phyloP scores from a whole-genome alignment of 208 protist species.

The Leishmania major region DNA sequence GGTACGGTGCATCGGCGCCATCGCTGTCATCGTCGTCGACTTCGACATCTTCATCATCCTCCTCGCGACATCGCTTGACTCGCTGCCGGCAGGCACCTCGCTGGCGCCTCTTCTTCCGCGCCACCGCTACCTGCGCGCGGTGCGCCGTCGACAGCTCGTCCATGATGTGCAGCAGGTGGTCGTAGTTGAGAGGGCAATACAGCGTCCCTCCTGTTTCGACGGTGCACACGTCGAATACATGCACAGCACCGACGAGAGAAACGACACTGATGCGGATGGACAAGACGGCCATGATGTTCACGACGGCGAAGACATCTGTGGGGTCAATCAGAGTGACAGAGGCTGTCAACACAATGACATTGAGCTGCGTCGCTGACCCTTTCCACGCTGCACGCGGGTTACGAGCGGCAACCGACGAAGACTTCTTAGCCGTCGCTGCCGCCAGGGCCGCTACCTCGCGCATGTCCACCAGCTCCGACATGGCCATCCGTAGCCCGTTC shows the following conservation, averaged over 20 bases:
- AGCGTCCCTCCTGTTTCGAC: slow-evolving; percentile 55
- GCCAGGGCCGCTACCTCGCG: slow-evolving; percentile 43
- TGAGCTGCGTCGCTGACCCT: slow-evolving; percentile 41
- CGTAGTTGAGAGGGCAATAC: slow-evolving; percentile 79
- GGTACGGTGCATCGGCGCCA: slow-evolving; percentile 11
- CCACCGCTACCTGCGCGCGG: slow-evolving; percentile 11
- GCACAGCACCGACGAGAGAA: slow-evolving; percentile 79
- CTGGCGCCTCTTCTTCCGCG: slow-evolving; percentile 3
- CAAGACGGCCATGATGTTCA: slow-evolving; percentile 47
- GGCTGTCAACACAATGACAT: slow-evolving; percentile 67
- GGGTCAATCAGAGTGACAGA: slow-evolving; percentile 85
- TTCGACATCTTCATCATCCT: not conserved
- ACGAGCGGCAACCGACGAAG: not conserved
- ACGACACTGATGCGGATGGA: slow-evolving; percentile 63
- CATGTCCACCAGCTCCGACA: slow-evolving; percentile 80
- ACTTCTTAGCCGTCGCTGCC: not conserved
- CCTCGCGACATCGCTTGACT: slow-evolving; percentile 14
- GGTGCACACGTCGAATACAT: slow-evolving; percentile 73
- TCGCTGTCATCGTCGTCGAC: slow-evolving; percentile 2
- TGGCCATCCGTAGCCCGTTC: slow-evolving; percentile 77
- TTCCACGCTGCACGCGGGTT: slow-evolving; percentile 15
- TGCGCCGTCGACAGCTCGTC: slow-evolving; percentile 39
- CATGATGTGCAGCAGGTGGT: slow-evolving; percentile 70
- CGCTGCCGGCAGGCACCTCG: slow-evolving; percentile 1
- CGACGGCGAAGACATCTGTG: slow-evolving; percentile 71